A percentile compares a stretch with the other conserved stretches of the same genome.
phyloP scores from a whole-genome alignment of 257 asterid species.

The Solanum sitiens region DNA sequence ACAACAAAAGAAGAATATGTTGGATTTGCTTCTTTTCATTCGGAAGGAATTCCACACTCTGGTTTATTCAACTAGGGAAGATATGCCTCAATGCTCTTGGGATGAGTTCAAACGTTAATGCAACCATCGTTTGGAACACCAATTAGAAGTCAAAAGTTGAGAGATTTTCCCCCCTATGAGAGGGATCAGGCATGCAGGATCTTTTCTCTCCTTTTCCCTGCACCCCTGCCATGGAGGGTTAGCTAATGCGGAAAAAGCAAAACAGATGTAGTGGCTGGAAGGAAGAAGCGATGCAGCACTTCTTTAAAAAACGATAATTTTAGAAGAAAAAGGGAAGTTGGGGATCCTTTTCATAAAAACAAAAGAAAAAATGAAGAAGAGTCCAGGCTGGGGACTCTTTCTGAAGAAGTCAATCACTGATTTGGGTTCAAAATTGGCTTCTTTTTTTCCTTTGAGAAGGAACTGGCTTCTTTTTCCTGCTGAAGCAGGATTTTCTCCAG shows the following conservation, averaged over 20 bases:
- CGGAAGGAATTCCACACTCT: no score
- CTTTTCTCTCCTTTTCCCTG: background rate
- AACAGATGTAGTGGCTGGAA: background rate
- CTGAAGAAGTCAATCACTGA: background rate
- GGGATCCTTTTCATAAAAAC: background rate
- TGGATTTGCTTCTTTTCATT: background rate
- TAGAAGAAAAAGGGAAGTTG: background rate
- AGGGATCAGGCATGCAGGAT: background rate
- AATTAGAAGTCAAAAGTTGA: background rate
- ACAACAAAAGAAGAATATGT: background rate
- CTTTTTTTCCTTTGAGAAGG: no score
- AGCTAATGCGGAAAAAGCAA: background rate
- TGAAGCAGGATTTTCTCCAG: no score
- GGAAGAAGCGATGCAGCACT: no score
- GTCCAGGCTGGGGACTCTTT: background rate
- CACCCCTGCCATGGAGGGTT: background rate
- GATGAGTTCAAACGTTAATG: background rate
- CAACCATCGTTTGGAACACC: background rate
- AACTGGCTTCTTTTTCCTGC: no score
- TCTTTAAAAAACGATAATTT: background rate
- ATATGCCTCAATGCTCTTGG: background rate
- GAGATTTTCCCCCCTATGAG: background rate
- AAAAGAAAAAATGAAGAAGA: background rate
- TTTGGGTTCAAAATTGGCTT: background rate
- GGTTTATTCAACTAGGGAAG: background rate